A percentile compares a stretch with the other conserved stretches of the same genome.
Conservation (phyloP, 768 basidiomycete species). For the Tulasnella calospora region DNA sequence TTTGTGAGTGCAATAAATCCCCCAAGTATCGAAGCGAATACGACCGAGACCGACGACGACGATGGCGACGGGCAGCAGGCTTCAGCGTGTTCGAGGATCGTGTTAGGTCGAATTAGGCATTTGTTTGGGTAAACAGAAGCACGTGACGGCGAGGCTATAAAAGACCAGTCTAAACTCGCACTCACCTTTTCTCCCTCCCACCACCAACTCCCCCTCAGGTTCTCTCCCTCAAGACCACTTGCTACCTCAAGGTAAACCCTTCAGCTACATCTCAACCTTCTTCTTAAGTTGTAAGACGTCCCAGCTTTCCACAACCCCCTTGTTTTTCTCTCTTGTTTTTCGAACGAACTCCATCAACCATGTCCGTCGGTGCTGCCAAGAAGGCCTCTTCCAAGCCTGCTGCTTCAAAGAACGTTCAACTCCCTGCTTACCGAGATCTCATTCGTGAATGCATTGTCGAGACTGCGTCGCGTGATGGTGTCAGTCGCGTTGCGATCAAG, state of each 20-base stretch:
- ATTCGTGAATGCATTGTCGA: conserved; percentile 10
- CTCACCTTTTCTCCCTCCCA: background rate
- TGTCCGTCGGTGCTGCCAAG: conserved; percentile 3
- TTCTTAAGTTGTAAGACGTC: background rate
- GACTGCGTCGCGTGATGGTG: conserved; percentile 48
- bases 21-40: background rate
- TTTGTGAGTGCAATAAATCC: background rate
- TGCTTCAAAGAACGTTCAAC: background rate
- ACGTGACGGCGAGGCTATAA: conserved; percentile 2
- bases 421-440: conserved; percentile 12
- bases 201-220: conserved; percentile 7
- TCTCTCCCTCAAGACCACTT: background rate
- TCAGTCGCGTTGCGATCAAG: conserved; percentile 75
- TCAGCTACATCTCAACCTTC: background rate
- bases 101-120: conserved; percentile 6
- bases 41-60: background rate
- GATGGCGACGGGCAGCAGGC: background rate
- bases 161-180: conserved; percentile 8
- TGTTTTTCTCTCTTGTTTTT: background rate
- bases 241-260: conserved; percentile 13
- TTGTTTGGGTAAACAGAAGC: conserved; percentile 2
- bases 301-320: background rate
- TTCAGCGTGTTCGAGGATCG: conserved; percentile 1
- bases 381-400: conserved; percentile 1
- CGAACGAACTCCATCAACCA: background rate